Evolutionary conservation across 2,329 filamentous ascomycete genomes (phyloP).

Genomic region (Trichoderma atrobrunneum): DNA sequence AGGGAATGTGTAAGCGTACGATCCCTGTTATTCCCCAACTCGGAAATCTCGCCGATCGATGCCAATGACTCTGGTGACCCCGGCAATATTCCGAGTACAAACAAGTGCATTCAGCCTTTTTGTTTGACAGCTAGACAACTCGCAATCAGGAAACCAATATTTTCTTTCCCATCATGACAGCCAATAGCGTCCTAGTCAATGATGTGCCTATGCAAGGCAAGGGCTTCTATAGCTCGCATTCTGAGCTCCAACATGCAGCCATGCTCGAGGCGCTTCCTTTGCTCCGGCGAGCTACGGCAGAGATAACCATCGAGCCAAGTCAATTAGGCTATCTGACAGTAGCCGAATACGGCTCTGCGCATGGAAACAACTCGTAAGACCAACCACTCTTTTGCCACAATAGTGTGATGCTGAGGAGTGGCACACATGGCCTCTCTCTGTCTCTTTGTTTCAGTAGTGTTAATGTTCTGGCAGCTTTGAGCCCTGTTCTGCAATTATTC

Average conservation of each 20-base stretch:
- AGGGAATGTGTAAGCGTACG: neutral
- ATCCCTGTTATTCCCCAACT: neutral
- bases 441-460: neutral
- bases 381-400: neutral
- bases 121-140: neutral
- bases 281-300: neutral
- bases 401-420: neutral
- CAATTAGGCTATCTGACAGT: neutral
- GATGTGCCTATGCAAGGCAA: neutral
- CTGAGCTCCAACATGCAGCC: neutral
- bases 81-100: neutral
- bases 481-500: neutral
- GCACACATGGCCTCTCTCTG: too few species aligned
- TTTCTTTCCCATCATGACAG: neutral
- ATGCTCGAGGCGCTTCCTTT: neutral
- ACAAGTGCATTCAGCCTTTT: neutral
- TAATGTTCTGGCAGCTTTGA: neutral
- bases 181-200: neutral
- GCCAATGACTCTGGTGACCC: neutral
- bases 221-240: neutral
- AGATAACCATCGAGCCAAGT: neutral
- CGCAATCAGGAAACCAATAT: neutral
- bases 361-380: neutral
- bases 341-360: neutral
- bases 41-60: neutral